Conservation (phyloP, 768 basidiomycete species). For the Mycena rosella region DNA sequence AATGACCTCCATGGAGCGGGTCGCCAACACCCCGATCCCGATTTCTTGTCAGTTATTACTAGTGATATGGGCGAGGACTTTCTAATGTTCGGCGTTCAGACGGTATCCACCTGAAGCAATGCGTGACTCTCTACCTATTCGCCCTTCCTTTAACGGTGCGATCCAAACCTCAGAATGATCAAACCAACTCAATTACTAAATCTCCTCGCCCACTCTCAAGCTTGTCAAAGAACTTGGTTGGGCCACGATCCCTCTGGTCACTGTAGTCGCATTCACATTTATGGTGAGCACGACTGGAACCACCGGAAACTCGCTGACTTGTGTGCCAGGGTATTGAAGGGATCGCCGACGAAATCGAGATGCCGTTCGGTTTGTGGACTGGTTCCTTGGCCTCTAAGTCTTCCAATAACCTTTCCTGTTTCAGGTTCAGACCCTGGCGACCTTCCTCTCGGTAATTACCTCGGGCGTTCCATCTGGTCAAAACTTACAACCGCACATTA, state of each 20-base stretch:
- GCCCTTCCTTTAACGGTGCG: constrained; percentile 89
- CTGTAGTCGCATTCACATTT: constrained; percentile 89
- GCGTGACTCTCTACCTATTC: constrained; percentile 93
- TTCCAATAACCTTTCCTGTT: not conserved
- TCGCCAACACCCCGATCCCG: constrained; percentile 90
- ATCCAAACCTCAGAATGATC: too few relatives aligned
- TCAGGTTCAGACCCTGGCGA: constrained; percentile 74
- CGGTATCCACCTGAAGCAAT: constrained; percentile 94
- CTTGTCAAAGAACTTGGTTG: constrained; percentile 87
- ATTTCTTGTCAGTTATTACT: constrained; percentile 67
- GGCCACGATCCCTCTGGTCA: constrained; percentile 87
- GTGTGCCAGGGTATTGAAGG: constrained; percentile 78
- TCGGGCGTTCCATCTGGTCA: not conserved
- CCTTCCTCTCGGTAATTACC: constrained; percentile 74
- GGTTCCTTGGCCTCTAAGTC: constrained; percentile 21
- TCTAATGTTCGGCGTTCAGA: constrained; percentile 57
- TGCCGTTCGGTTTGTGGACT: constrained; percentile 83
- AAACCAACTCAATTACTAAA: too few relatives aligned
- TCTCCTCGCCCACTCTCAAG: too few relatives aligned
- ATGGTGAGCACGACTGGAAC: constrained; percentile 60
- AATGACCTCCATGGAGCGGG: constrained; percentile 89
- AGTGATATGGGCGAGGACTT: not conserved
- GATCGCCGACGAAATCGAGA: constrained; percentile 94
- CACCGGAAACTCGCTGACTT: not conserved
- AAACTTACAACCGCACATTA: constrained; percentile 17